Percentiles rank a stretch among this genome's conserved stretches.
Conservation (phyloP, 2,329 filamentous ascomycete species). For the Hymenoscyphus linearis region DNA sequence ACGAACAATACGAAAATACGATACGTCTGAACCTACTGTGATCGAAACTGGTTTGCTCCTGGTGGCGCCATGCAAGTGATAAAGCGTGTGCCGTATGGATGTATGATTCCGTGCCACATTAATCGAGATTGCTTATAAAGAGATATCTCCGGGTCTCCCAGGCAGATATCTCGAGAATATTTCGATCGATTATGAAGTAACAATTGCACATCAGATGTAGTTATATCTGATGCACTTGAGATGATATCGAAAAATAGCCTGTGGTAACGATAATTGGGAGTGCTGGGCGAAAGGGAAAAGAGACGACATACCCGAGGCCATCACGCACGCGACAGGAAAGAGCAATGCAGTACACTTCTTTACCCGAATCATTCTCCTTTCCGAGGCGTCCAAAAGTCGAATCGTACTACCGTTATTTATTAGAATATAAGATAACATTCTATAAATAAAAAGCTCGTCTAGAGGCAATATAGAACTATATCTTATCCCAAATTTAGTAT, state of each 20-base stretch:
- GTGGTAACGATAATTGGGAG: neutral
- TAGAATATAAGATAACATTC: too few species aligned
- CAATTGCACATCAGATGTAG: neutral
- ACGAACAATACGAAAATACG: neutral
- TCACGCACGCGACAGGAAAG: neutral
- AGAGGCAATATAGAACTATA: too few species aligned
- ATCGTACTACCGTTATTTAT: too few species aligned
- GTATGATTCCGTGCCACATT: neutral
- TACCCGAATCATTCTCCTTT: too few species aligned
- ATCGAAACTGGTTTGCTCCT: neutral
- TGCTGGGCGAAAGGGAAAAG: neutral
- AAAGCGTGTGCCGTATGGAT: neutral
- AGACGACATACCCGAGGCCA: neutral
- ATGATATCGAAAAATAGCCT: neutral
- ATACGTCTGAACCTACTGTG: neutral
- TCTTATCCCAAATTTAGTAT: too few species aligned
- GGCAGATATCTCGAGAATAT: too few species aligned
- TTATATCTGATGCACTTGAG: neutral
- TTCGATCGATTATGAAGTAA: too few species aligned
- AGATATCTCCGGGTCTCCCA: too few species aligned
- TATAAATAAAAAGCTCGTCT: too few species aligned
- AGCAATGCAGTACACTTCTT: neutral
- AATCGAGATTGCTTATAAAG: neutral
- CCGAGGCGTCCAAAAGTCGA: too few species aligned
- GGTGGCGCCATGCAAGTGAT: neutral